Evolutionary conservation across 164 flowering plant genomes (phyloP).

Genomic region (Magnolia kwangsiensis): DNA sequence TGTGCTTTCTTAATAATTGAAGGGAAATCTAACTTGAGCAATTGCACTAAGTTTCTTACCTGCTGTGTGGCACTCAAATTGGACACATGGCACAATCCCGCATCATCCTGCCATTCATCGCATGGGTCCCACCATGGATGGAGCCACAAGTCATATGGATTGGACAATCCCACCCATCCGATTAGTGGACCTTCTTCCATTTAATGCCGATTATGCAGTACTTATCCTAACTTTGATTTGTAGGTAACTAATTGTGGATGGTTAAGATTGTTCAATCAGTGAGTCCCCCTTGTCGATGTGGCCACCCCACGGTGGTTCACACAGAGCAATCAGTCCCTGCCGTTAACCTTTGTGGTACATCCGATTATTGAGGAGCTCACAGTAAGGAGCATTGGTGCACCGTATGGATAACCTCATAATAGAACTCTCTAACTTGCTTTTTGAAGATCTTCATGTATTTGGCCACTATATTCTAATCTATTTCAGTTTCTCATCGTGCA

Average conservation of each 20-base stretch:
- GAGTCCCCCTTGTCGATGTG: not conserved
- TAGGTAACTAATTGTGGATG: not conserved
- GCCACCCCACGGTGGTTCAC: not conserved
- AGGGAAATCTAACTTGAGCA: too few species aligned
- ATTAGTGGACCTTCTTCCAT: too few species aligned
- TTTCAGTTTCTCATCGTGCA: not conserved
- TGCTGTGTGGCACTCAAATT: too few species aligned
- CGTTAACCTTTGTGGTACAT: not conserved
- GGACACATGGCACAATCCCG: too few species aligned
- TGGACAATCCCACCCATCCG: too few species aligned
- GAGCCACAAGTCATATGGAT: too few species aligned
- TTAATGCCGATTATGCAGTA: too few species aligned
- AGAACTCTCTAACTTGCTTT: not conserved
- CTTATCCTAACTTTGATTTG: not conserved
- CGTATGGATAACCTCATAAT: too few species aligned
- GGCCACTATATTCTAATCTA: not conserved
- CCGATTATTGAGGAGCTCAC: not conserved
- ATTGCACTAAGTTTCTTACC: too few species aligned
- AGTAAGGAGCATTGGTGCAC: not conserved
- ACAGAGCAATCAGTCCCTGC: not conserved
- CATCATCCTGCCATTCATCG: too few species aligned
- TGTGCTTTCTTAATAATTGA: too few species aligned
- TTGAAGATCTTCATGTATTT: not conserved
- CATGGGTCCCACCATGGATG: too few species aligned
- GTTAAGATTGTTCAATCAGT: not conserved